Evolutionary conservation across 73 alveolate genomes (phyloP).

Genomic region (Blepharisma japonicum): DNA sequence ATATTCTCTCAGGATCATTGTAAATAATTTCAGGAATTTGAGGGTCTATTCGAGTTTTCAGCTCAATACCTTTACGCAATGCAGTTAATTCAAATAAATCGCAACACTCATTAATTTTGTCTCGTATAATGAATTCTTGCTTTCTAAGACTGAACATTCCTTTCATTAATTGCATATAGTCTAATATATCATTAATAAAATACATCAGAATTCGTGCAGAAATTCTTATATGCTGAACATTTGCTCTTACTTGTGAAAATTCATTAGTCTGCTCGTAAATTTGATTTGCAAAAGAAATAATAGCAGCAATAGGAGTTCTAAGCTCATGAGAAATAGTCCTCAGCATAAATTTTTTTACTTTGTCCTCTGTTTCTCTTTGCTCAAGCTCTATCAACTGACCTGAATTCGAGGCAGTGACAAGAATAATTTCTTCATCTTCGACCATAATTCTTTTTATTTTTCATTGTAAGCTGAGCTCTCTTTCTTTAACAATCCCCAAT

Average conservation of each 20-base stretch:
- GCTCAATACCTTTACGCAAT: neutral
- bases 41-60: neutral
- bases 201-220: neutral
- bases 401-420: too few relatives aligned
- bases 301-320: neutral
- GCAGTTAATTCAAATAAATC: neutral
- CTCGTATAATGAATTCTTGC: neutral
- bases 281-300: neutral
- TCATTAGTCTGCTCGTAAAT: neutral
- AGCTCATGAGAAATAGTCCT: neutral
- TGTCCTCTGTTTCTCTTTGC: neutral
- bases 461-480: too few relatives aligned
- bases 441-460: too few relatives aligned
- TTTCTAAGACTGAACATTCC: neutral
- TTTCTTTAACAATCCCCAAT: too few relatives aligned
- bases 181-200: neutral
- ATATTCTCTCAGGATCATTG: neutral
- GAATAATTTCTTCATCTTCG: too few relatives aligned
- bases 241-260: neutral
- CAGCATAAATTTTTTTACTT: neutral
- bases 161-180: neutral
- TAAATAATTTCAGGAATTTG: neutral
- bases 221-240: neutral
- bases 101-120: neutral
- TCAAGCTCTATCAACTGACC: neutral